phyloP scores from a whole-genome alignment of 768 basidiomycete genomes.

The Tulasnella sp. region DNA sequence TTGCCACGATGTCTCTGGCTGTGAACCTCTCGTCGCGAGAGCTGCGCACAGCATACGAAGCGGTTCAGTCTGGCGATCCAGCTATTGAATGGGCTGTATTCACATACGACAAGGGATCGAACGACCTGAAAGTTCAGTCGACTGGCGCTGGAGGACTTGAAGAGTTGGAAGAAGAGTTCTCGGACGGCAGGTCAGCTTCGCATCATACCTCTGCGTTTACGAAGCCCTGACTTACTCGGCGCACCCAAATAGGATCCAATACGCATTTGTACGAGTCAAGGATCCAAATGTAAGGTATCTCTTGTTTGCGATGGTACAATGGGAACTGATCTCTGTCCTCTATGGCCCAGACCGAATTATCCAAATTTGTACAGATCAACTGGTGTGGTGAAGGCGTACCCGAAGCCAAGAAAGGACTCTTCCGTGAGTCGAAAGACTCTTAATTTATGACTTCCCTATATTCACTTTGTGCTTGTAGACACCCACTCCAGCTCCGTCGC shows the following conservation, averaged over 20 bases:
- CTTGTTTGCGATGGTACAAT: neutral
- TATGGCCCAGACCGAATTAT: slow-evolving; percentile 53
- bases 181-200: slow-evolving; percentile 65
- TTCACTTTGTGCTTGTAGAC: slow-evolving; percentile 28
- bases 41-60: slow-evolving; percentile 60
- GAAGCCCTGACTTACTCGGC: neutral
- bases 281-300: slow-evolving; percentile 61
- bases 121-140: slow-evolving; percentile 31
- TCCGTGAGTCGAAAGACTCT: slow-evolving; percentile 33
- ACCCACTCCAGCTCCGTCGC: slow-evolving; percentile 74
- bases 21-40: slow-evolving; percentile 67
- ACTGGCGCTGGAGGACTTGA: slow-evolving; percentile 33
- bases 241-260: slow-evolving; percentile 76
- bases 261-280: slow-evolving; percentile 75
- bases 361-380: slow-evolving; percentile 91
- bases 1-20: slow-evolving; percentile 54
- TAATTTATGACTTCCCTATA: neutral
- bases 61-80: slow-evolving; percentile 48
- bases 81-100: slow-evolving; percentile 39
- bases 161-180: slow-evolving; percentile 81
- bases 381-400: slow-evolving; percentile 99
- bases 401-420: slow-evolving; percentile 81
- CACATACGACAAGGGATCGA: slow-evolving; percentile 25
- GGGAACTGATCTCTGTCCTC: neutral
- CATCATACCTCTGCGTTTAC: neutral